Conservation (phyloP, 257 asterid genomes). For the Petrea volubilis region DNA sequence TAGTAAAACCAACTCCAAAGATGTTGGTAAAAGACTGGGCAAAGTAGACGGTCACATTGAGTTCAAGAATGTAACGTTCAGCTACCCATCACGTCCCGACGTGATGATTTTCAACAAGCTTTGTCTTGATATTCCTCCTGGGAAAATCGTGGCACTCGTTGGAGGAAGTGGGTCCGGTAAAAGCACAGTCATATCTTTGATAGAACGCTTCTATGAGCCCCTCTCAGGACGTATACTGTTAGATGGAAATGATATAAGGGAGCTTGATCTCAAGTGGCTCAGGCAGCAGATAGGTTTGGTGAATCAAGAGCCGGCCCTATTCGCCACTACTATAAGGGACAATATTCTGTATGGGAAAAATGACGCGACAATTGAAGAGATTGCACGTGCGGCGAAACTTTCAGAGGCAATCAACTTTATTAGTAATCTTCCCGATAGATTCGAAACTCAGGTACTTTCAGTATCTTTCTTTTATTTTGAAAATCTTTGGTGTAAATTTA, state of each 20-base stretch:
- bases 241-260: constrained; percentile 69
- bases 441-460: constrained; percentile 74
- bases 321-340: constrained; percentile 84
- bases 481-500: neutral
- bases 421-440: constrained; percentile 81
- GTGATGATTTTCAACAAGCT: constrained; percentile 67
- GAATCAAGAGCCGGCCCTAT: constrained; percentile 92
- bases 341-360: constrained; percentile 83
- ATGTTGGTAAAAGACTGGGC: constrained; percentile 43
- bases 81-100: constrained; percentile 91
- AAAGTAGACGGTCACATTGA: constrained; percentile 80
- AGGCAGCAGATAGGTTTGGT: constrained; percentile 89
- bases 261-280: constrained; percentile 80
- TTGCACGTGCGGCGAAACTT: constrained; percentile 77
- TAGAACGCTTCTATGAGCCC: constrained; percentile 93
- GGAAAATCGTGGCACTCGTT: constrained; percentile 88
- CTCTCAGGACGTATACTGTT: constrained; percentile 56
- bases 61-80: constrained; percentile 70
- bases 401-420: constrained; percentile 88
- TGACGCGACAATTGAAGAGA: constrained; percentile 75
- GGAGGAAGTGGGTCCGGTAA: constrained; percentile 99
- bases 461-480: neutral
- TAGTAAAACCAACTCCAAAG: constrained; percentile 44
- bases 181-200: constrained; percentile 89
- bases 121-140: constrained; percentile 75